A percentile compares a stretch with the other conserved stretches of the same genome.
These are phyloP conservation scores for Diutina mesorugosa DNA, from an alignment of 1,139 yeast genomes.

Conservation along the genomic window DNA sequence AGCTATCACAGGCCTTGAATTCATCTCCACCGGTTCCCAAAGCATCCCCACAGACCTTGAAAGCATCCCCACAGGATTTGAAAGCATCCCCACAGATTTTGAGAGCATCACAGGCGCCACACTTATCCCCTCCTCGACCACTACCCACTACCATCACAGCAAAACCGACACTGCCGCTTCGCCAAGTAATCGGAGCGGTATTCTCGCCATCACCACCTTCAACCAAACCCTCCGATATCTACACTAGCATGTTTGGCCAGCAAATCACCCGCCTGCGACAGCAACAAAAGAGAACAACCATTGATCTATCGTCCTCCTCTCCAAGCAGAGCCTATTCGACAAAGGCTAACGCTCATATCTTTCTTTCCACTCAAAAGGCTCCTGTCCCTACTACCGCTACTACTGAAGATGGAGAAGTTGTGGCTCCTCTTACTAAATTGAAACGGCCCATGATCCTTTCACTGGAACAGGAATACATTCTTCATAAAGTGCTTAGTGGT, in stretches of 20 bases:
- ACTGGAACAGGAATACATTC: slow-evolving; percentile 27
- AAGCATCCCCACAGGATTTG: no score
- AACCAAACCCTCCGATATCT: neutral
- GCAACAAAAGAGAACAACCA: neutral
- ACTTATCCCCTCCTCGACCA: neutral
- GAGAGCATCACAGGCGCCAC: neutral
- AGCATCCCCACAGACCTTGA: neutral
- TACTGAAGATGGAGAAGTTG: neutral
- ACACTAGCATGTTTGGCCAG: neutral
- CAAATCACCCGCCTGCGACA: neutral
- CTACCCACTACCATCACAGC: neutral
- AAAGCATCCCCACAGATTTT: no score
- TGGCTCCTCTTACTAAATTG: neutral
- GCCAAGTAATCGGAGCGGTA: neutral
- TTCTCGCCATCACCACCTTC: neutral
- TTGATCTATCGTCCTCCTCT: neutral
- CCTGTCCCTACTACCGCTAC: neutral
- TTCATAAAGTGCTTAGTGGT: neutral
- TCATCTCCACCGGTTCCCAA: no score
- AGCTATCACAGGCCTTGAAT: no score
- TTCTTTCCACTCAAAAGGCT: neutral
- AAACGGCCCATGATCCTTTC: slow-evolving; percentile 21
- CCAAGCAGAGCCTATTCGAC: neutral
- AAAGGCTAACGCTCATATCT: neutral
- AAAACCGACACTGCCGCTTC: neutral